Conservation (phyloP, 371 early-diverging fungal genomes). For the Rhizoclosmatium hyalinum region DNA sequence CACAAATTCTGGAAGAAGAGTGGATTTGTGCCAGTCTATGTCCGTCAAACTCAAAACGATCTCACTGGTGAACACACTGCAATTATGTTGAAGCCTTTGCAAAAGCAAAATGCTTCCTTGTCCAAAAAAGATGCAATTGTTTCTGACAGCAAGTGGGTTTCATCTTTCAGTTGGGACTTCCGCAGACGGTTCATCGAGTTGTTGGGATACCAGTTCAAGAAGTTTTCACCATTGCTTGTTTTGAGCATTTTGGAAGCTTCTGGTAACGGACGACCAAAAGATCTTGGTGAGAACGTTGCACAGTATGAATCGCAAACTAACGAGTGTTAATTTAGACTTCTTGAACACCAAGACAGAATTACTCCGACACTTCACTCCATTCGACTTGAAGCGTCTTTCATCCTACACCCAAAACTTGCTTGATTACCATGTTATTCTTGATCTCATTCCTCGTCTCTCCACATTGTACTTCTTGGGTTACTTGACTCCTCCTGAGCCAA, state of each 20-base stretch:
- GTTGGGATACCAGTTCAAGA: slow-evolving; percentile 84
- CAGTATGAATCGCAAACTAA: background rate
- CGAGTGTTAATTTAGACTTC: slow-evolving; percentile 2
- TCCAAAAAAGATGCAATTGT: slow-evolving; percentile 62
- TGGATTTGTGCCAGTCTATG: slow-evolving; percentile 92
- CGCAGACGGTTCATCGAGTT: slow-evolving; percentile 84
- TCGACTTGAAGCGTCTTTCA: slow-evolving; percentile 94
- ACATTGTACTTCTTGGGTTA: slow-evolving; percentile 75
- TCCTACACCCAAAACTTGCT: slow-evolving; percentile 92
- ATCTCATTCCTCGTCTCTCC: slow-evolving; percentile 86
- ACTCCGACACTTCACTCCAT: slow-evolving; percentile 73
- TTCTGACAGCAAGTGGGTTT: slow-evolving; percentile 45
- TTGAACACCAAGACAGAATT: slow-evolving; percentile 52
- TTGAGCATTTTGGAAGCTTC: slow-evolving; percentile 83
- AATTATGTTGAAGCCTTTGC: slow-evolving; percentile 89
- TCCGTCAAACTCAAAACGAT: slow-evolving; percentile 96
- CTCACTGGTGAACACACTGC: slow-evolving; percentile 98
- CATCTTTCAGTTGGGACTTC: slow-evolving; percentile 76
- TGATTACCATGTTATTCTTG: slow-evolving; percentile 96
- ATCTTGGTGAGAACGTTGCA: slow-evolving; percentile 9
- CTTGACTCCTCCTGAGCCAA: slow-evolving; percentile 18
- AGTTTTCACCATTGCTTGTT: slow-evolving; percentile 83
- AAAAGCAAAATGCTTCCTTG: slow-evolving; percentile 56
- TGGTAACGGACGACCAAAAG: slow-evolving; percentile 41
- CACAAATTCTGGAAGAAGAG: slow-evolving; percentile 97